Evolutionary conservation across 2,329 filamentous ascomycete genomes (phyloP).

Genomic region (Penicillium sp.): DNA sequence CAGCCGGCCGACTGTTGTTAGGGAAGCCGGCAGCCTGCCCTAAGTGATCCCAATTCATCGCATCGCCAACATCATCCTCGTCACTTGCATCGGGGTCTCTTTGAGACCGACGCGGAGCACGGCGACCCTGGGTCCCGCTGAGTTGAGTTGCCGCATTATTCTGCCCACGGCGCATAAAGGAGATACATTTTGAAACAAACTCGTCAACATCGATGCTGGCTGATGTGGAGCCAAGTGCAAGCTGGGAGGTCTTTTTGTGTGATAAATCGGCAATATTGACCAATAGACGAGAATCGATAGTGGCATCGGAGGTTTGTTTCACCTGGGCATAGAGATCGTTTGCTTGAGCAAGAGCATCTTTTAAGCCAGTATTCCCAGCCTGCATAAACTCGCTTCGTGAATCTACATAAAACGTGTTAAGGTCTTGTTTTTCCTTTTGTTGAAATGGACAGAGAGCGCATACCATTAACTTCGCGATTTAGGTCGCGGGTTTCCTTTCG

Average conservation of each 20-base stretch:
- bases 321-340: conserved; percentile 68
- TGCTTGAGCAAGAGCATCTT: conserved; percentile 66
- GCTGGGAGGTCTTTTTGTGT: conserved; percentile 73
- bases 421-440: neutral
- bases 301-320: conserved; percentile 87
- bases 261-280: conserved; percentile 79
- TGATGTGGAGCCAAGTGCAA: conserved; percentile 71
- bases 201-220: conserved; percentile 86
- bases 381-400: conserved; percentile 72
- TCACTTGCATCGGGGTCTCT: conserved; percentile 59
- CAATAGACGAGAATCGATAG: conserved; percentile 83
- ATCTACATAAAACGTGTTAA: conserved; percentile 48
- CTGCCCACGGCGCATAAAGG: conserved; percentile 75
- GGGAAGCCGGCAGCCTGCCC: conserved; percentile 77
- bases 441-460: conserved; percentile 4
- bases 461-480: conserved; percentile 62
- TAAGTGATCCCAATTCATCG: conserved; percentile 82
- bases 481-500: conserved; percentile 71
- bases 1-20: conserved; percentile 70
- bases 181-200: conserved; percentile 86
- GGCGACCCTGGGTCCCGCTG: conserved; percentile 40
- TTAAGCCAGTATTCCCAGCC: conserved; percentile 65
- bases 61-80: conserved; percentile 71
- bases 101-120: conserved; percentile 36
- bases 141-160: conserved; percentile 55